Percentiles rank a stretch among this genome's conserved stretches.
Evolutionary conservation across 345 rosid species (phyloP).

Genomic region (Salix koriyanagi): DNA sequence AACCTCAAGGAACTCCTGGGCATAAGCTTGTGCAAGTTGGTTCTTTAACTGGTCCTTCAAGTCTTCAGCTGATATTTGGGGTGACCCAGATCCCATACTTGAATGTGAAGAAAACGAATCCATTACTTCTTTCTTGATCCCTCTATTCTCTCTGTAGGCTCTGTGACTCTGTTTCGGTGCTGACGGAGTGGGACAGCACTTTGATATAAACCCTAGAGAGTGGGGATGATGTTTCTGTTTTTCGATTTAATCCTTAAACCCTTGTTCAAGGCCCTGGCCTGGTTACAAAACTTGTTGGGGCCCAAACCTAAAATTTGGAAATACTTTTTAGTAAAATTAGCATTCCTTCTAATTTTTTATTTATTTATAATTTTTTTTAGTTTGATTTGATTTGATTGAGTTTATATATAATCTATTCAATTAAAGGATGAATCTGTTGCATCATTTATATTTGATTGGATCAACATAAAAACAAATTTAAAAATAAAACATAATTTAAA

Average conservation of each 20-base stretch:
- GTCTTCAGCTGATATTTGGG: conserved; percentile 45
- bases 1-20: conserved; percentile 78
- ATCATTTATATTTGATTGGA: too few species aligned
- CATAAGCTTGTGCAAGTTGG: conserved; percentile 77
- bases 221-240: neutral
- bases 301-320: neutral
- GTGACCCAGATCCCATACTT: conserved; percentile 39
- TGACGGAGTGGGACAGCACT: neutral
- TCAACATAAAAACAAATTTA: too few species aligned
- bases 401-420: too few species aligned
- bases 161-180: neutral
- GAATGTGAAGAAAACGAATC: conserved; percentile 59
- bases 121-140: conserved; percentile 34
- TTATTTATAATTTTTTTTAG: too few species aligned
- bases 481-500: too few species aligned
- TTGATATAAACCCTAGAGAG: neutral
- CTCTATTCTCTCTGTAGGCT: neutral
- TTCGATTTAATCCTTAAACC: neutral
- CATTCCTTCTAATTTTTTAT: neutral
- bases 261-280: neutral
- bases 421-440: too few species aligned
- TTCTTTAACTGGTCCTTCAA: conserved; percentile 63
- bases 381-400: too few species aligned
- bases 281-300: neutral
- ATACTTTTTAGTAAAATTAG: neutral